These are phyloP conservation scores for Proliferodiscus dingleyae DNA, from an alignment of 2,329 filamentous ascomycete genomes.

Conservation along the genomic window DNA sequence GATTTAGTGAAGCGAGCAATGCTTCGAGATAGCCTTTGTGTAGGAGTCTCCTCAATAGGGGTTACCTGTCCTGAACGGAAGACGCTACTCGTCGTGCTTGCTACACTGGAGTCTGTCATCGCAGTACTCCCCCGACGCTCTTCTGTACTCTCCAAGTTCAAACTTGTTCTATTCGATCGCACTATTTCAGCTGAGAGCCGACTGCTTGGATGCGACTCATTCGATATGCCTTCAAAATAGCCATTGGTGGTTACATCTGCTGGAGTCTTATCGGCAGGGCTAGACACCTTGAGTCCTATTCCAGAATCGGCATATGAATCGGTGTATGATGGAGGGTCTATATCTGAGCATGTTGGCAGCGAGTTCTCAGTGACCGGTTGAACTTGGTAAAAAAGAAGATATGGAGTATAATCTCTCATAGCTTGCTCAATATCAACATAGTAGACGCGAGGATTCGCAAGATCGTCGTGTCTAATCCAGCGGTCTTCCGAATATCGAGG, in stretches of 20 bases:
- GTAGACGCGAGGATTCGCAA: constrained; percentile 65
- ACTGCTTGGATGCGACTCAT: constrained; percentile 40
- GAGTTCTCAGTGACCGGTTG: constrained; percentile 68
- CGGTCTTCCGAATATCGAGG: constrained; percentile 65
- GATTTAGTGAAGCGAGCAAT: constrained; percentile 49
- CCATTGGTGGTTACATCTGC: constrained; percentile 24
- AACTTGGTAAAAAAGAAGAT: constrained; percentile 93
- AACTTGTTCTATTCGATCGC: constrained; percentile 37
- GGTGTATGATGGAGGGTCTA: constrained; percentile 55
- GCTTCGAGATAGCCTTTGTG: constrained; percentile 52
- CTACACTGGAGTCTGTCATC: constrained; percentile 40
- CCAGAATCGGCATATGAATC: too few relatives aligned
- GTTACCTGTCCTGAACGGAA: constrained; percentile 39
- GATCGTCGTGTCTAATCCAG: constrained; percentile 92
- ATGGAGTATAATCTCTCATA: constrained; percentile 82
- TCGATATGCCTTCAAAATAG: constrained; percentile 41
- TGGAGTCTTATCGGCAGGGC: constrained; percentile 6
- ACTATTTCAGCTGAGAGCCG: constrained; percentile 54
- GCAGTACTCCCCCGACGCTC: constrained; percentile 46
- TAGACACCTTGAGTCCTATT: constrained; percentile 18
- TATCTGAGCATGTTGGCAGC: constrained; percentile 29
- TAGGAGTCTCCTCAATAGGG: constrained; percentile 49
- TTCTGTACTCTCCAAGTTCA: constrained; percentile 40
- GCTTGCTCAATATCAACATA: constrained; percentile 74
- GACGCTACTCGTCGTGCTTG: constrained; percentile 35